phyloP scores from a whole-genome alignment of 768 basidiomycete species.

The Xerocomellus chrysenteron region DNA sequence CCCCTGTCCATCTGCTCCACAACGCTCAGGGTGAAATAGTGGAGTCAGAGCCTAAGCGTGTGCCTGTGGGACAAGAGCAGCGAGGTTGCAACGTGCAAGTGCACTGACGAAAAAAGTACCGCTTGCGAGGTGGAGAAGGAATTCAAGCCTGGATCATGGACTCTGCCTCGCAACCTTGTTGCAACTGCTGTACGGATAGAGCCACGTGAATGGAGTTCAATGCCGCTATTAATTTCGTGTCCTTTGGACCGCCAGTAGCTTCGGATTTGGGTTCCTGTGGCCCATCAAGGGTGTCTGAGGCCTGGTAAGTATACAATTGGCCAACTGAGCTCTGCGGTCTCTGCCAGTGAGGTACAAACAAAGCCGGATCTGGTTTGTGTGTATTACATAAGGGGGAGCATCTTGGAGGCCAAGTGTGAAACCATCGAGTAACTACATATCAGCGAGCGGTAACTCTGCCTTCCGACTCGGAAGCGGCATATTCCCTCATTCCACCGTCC shows the following conservation, averaged over 20 bases:
- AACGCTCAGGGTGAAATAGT: neutral
- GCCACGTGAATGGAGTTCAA: neutral
- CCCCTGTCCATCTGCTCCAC: neutral
- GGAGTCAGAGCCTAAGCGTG: neutral
- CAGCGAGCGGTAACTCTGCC: conserved; percentile 1
- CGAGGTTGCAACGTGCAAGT: neutral
- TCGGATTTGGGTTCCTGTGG: neutral
- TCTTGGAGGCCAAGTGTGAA: neutral
- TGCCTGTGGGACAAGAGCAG: neutral
- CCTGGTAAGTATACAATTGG: too few relatives aligned
- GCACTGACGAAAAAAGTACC: neutral
- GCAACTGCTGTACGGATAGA: neutral
- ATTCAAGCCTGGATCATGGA: too few relatives aligned
- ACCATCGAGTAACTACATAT: neutral
- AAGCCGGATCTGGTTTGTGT: neutral
- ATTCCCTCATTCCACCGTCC: conserved; percentile 22
- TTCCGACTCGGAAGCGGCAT: neutral
- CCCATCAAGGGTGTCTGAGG: too few relatives aligned
- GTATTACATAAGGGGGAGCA: neutral
- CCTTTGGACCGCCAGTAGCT: neutral
- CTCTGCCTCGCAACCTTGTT: neutral
- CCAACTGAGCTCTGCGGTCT: too few relatives aligned
- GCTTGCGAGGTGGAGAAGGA: neutral
- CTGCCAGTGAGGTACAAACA: too few relatives aligned
- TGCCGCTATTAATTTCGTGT: neutral